Conservation (phyloP, 2,329 filamentous ascomycete genomes). For the Colletotrichum somersetense region DNA sequence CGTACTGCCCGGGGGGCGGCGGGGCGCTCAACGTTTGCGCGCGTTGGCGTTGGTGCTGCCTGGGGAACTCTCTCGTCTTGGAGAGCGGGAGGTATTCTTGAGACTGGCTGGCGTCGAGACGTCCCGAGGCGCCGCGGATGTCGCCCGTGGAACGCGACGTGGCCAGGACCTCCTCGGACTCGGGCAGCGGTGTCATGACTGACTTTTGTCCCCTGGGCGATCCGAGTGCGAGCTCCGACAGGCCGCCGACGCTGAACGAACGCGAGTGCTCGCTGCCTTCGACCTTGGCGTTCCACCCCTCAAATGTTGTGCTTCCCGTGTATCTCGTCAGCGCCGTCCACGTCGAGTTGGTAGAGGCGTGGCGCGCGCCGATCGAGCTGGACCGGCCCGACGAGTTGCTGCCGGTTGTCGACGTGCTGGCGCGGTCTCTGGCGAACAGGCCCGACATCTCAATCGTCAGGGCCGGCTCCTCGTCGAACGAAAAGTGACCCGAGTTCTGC, state of each 20-base stretch:
- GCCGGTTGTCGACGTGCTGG: slow-evolving; percentile 67
- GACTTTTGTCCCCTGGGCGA: slow-evolving; percentile 33
- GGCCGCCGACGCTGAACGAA: slow-evolving; percentile 43
- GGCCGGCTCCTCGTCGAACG: slow-evolving; percentile 52
- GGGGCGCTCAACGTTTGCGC: slow-evolving; percentile 61
- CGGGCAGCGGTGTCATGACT: slow-evolving; percentile 38
- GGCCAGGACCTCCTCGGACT: slow-evolving; percentile 34
- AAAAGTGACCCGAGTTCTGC: slow-evolving; percentile 50
- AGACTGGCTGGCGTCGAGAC: slow-evolving; percentile 43
- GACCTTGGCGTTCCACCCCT: slow-evolving; percentile 45
- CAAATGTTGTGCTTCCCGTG: slow-evolving; percentile 64
- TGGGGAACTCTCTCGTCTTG: slow-evolving; percentile 49
- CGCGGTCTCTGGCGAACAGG: slow-evolving; percentile 57
- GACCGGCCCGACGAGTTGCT: slow-evolving; percentile 63
- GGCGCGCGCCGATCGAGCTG: slow-evolving; percentile 62
- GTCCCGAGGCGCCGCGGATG: slow-evolving; percentile 28
- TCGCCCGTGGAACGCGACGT: slow-evolving; percentile 35
- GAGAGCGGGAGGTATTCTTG: slow-evolving; percentile 47
- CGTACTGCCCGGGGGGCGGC: slow-evolving; percentile 61
- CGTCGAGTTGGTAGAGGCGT: slow-evolving; percentile 66
- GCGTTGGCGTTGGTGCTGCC: slow-evolving; percentile 52
- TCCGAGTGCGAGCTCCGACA: slow-evolving; percentile 44
- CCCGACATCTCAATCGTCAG: slow-evolving; percentile 51
- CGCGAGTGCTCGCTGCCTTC: slow-evolving; percentile 51
- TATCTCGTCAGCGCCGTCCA: slow-evolving; percentile 67